Evolutionary conservation across 805 yeast genomes (phyloP).

Genomic region (Lipomyces sp.): DNA sequence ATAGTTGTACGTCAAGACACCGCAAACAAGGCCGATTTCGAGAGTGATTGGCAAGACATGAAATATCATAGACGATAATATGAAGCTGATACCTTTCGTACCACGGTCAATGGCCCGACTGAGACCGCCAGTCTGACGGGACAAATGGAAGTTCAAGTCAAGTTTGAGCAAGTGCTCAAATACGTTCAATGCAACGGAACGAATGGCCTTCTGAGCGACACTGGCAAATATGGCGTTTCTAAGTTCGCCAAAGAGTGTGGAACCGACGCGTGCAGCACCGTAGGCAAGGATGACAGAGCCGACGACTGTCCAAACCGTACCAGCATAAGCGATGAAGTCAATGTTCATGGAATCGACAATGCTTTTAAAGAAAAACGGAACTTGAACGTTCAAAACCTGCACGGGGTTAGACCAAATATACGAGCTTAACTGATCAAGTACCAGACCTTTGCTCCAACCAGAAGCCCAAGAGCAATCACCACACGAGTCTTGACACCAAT

Average conservation of each 20-base stretch:
- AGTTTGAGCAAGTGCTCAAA: constrained; percentile 80
- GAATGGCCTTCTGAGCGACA: constrained; percentile 93
- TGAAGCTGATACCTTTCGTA: constrained; percentile 94
- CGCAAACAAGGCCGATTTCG: constrained; percentile 91
- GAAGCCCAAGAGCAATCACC: constrained; percentile 68
- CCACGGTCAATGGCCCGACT: constrained; percentile 98
- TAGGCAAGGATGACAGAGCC: constrained; percentile 78
- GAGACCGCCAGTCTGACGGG: constrained; percentile 93
- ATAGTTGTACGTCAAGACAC: constrained; percentile 89
- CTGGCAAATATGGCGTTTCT: constrained; percentile 94
- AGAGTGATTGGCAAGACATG: constrained; percentile 91
- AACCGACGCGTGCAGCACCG: constrained; percentile 92
- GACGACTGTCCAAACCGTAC: constrained; percentile 65
- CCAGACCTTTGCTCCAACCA: constrained; percentile 69
- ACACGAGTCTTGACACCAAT: constrained; percentile 74
- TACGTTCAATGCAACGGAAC: constrained; percentile 85
- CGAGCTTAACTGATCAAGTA: background rate
- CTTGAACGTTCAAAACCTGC: constrained; percentile 80
- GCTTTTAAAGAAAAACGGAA: constrained; percentile 88
- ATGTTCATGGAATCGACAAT: constrained; percentile 92
- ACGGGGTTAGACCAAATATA: background rate
- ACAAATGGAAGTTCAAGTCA: constrained; percentile 86
- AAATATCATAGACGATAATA: constrained; percentile 94
- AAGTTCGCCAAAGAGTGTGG: constrained; percentile 91
- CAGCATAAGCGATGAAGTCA: constrained; percentile 76